Evolutionary conservation across 2,329 filamentous ascomycete genomes (phyloP), one percentile per base, ranked within the genome.

Genomic region (Aspergillus texensis): DNA sequence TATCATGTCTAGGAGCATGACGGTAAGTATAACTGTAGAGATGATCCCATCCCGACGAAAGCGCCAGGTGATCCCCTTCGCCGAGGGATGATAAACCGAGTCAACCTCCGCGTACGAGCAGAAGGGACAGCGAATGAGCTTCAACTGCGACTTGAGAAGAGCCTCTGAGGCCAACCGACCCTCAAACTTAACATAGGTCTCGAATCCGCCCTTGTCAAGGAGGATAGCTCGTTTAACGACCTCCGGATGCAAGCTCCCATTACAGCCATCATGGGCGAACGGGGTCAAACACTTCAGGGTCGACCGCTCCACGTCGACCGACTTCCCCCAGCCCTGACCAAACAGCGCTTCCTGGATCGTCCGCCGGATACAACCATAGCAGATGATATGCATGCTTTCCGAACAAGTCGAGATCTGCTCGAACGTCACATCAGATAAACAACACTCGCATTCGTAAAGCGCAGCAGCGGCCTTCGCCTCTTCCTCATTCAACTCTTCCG

Each of bases 51-150:
- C 81, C 45, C 83, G 78, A 63, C 85, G 86, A 62, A 91, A 76
- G 52, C 82, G 86, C 74, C 89, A 86, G 28, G 80, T 79, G 28
- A 85, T 78, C 62, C 86, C 83, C 58, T 79, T 78, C 53, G 78
- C 78, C 12, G 67, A 78, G 45, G 88, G 88, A 26, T 89, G 81
- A 74, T 91, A 92, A 21, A 91, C 81, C 61, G 92, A 89, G 76
- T 97, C 93, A 30, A 93, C 84, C 81, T 98, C 95, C 36, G 93
- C 93, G 74, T 98, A 99, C 68, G 85, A 85, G 82, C 94, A 99
- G 74, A 96, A 97, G 0, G 94, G 93, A 72, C 95, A 98, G 45
- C 89, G 89, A 55, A 95, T 84, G 1, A 98, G 85, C 3, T 91
- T 89, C 8, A 97, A 79, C 26, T 88, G 85, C 28, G 90, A 91